Conservation (phyloP, 2,329 filamentous ascomycete species). For the Scedosporium aurantiacum region DNA sequence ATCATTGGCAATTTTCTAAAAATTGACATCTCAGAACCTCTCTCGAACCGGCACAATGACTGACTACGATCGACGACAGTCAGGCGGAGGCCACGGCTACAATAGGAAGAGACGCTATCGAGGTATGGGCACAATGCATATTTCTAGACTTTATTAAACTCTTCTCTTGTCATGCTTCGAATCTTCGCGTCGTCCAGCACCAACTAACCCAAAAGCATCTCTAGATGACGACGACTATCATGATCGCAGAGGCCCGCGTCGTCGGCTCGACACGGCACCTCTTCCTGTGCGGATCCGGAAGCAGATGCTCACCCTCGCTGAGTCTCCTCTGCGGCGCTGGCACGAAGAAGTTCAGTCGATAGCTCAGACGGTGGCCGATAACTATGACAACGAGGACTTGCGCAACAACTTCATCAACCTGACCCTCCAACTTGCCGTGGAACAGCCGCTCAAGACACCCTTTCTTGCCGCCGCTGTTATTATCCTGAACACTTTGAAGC, state of each 20-base stretch:
- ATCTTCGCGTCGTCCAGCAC: background rate
- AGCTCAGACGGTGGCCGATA: conserved; percentile 66
- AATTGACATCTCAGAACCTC: background rate
- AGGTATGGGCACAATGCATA: conserved; percentile 32
- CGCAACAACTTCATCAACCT: conserved; percentile 63
- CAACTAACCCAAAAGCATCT: background rate
- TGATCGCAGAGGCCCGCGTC: conserved; percentile 61
- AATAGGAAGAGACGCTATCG: conserved; percentile 68
- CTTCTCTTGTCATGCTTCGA: no score
- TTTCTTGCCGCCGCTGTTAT: conserved; percentile 80
- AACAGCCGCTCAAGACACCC: conserved; percentile 96
- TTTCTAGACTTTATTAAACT: conserved; percentile 1
- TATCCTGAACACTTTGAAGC: conserved; percentile 65
- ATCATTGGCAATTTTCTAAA: background rate
- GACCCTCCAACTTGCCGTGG: conserved; percentile 63
- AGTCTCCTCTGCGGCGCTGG: conserved; percentile 67
- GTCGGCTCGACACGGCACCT: conserved; percentile 61
- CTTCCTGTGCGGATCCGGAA: conserved; percentile 61
- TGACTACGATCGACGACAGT: conserved; percentile 46
- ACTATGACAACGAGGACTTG: conserved; percentile 76
- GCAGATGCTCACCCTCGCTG: conserved; percentile 69
- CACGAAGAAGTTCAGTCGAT: conserved; percentile 69
- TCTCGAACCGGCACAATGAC: conserved; percentile 27
- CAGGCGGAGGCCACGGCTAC: conserved; percentile 33
- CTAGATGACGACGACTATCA: conserved; percentile 56